phyloP scores from a whole-genome alignment of 2,329 filamentous ascomycete genomes.

The Colletotrichum viniferum region DNA sequence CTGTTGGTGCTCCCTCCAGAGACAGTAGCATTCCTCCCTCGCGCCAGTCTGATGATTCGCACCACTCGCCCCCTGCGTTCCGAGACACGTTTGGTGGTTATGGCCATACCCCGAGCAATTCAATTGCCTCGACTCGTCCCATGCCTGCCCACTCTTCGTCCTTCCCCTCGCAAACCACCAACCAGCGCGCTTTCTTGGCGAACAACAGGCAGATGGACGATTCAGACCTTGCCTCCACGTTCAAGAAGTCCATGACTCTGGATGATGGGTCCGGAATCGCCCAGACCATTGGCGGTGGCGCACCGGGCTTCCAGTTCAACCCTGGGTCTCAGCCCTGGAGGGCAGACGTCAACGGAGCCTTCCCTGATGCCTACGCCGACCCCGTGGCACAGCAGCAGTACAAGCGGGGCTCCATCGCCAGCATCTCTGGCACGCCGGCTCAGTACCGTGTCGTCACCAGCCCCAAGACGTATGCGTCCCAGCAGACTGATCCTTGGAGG shows the following conservation, averaged over 20 bases:
- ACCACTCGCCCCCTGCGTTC: conserved; percentile 33
- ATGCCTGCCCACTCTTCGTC: conserved; percentile 50
- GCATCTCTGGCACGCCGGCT: conserved; percentile 38
- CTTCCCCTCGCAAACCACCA: conserved; percentile 47
- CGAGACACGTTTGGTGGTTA: conserved; percentile 30
- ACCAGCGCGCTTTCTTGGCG: conserved; percentile 38
- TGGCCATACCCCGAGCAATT: conserved; percentile 46
- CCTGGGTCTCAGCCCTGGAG: conserved; percentile 52
- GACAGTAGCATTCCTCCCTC: conserved; percentile 62
- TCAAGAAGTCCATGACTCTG: conserved; percentile 37
- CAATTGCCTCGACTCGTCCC: conserved; percentile 52
- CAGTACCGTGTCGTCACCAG: conserved; percentile 29
- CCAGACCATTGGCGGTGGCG: conserved; percentile 24
- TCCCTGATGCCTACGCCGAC: conserved; percentile 37
- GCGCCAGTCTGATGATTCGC: conserved; percentile 52
- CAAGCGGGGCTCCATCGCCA: conserved; percentile 44
- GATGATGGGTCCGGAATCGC: conserved; percentile 30
- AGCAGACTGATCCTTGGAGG: conserved; percentile 43
- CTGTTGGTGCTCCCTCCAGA: conserved; percentile 44
- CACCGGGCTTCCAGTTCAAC: conserved; percentile 49
- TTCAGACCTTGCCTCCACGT: conserved; percentile 37
- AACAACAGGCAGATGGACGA: conserved; percentile 43
- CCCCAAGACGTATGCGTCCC: conserved; percentile 27
- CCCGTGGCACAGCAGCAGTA: conserved; percentile 24
- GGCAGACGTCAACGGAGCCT: conserved; percentile 34